These are phyloP conservation scores for Lasiodiplodia citricola DNA, from an alignment of 2,329 filamentous ascomycete species.

Conservation along the genomic window DNA sequence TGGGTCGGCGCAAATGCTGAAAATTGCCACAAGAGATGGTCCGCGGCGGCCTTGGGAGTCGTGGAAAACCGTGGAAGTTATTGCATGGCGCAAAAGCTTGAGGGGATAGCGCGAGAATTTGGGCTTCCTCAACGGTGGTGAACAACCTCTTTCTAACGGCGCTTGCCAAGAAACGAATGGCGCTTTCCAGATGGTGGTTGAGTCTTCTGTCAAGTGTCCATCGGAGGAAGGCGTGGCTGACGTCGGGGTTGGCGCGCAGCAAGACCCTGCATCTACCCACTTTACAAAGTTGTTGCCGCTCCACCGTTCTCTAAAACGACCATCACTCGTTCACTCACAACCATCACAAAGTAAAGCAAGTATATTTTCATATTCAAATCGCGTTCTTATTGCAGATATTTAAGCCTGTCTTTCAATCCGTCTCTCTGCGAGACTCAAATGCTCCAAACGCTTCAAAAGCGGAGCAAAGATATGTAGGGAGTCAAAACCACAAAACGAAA, in stretches of 20 bases:
- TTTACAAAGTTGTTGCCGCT: slow-evolving; percentile 9
- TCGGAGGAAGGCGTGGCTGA: not conserved
- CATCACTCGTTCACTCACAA: not conserved
- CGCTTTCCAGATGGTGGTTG: not conserved
- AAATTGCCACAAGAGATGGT: not conserved
- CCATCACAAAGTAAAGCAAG: not conserved
- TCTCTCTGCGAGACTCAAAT: not conserved
- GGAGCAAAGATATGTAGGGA: slow-evolving; percentile 62
- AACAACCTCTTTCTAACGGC: too few relatives aligned
- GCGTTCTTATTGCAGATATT: not conserved
- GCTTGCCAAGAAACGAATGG: not conserved
- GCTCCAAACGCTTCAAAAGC: not conserved
- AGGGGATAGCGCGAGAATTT: not conserved
- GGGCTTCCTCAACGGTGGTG: not conserved
- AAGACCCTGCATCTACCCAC: not conserved
- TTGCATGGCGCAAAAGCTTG: not conserved
- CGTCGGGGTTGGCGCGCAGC: not conserved
- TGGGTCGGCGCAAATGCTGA: not conserved
- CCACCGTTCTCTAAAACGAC: too few relatives aligned
- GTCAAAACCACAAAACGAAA: slow-evolving; percentile 64
- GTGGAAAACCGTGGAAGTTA: slow-evolving; percentile 6
- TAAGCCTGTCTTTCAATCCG: not conserved
- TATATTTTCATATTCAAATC: not conserved
- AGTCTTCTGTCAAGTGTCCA: not conserved
- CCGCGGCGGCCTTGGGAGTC: not conserved